A percentile compares a stretch with the other conserved stretches of the same genome.
Evolutionary conservation across 2,329 filamentous ascomycete species (phyloP).

Genomic region (Samsoniella hepiali): DNA sequence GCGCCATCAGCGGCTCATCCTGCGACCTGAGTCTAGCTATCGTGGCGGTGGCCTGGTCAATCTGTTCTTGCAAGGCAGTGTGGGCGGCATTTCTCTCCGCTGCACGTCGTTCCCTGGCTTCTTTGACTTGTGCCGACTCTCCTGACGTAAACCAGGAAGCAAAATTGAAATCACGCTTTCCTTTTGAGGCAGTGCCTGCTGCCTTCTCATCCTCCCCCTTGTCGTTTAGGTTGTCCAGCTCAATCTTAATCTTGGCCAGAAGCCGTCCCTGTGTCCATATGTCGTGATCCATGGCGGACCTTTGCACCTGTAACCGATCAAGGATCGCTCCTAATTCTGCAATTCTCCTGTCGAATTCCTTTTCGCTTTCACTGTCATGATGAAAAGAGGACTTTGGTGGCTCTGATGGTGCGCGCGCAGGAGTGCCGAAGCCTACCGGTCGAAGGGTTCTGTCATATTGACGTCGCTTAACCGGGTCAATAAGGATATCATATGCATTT

Average conservation of each 20-base stretch:
- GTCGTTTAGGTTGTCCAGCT: background rate
- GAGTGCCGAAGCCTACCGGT: background rate
- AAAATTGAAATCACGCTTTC: background rate
- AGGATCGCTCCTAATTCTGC: background rate
- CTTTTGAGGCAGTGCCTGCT: background rate
- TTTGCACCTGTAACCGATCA: background rate
- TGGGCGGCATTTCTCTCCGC: background rate
- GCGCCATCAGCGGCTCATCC: background rate
- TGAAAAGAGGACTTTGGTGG: slow-evolving; percentile 1
- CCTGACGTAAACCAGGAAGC: background rate
- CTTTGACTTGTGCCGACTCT: background rate
- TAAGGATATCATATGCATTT: background rate
- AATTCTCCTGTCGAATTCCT: background rate
- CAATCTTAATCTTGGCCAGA: background rate
- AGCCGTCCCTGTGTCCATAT: background rate
- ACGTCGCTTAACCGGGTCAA: background rate
- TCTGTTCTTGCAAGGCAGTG: background rate
- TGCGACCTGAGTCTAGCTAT: background rate
- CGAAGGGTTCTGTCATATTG: slow-evolving; percentile 1
- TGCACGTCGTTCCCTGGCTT: background rate
- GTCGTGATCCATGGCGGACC: background rate
- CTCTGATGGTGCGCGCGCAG: background rate
- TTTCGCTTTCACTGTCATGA: background rate
- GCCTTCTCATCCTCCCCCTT: background rate
- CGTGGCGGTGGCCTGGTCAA: background rate